A percentile compares a stretch with the other conserved stretches of the same genome.
Evolutionary conservation across 768 basidiomycete species (phyloP).

Genomic region (Psilocybe cyanescens): DNA sequence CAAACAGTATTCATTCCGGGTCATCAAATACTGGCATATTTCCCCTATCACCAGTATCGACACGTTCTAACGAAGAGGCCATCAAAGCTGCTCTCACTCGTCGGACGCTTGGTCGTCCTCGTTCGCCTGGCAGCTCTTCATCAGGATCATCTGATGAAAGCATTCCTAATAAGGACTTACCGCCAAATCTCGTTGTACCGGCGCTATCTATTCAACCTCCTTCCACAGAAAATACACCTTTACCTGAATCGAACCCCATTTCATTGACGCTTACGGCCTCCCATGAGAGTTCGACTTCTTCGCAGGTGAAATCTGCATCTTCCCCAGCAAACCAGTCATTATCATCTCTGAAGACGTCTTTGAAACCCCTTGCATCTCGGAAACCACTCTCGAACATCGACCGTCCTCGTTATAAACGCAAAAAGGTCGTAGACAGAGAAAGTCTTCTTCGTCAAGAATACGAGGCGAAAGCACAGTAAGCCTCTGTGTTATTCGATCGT

Average conservation of each 20-base stretch:
- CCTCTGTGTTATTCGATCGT: conserved; percentile 13
- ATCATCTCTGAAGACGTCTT: conserved; percentile 14
- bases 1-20: conserved; percentile 42
- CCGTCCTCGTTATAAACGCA: conserved; percentile 24
- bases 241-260: conserved; percentile 3
- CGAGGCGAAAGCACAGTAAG: conserved; percentile 58
- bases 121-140: conserved; percentile 19
- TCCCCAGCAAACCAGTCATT: conserved; percentile 15
- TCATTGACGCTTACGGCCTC: conserved; percentile 13
- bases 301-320: conserved; percentile 9
- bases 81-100: not conserved
- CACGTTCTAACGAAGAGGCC: conserved; percentile 13
- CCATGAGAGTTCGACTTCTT: conserved; percentile 20
- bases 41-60: conserved; percentile 21
- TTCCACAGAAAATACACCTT: conserved; percentile 18
- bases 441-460: conserved; percentile 60
- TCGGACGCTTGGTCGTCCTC: not conserved
- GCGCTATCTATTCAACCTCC: conserved; percentile 25
- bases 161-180: conserved; percentile 4
- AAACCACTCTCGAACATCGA: conserved; percentile 30
- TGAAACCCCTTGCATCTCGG: conserved; percentile 21
- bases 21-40: conserved; percentile 29
- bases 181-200: conserved; percentile 15
- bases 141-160: conserved; percentile 12
- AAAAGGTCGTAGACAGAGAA: conserved; percentile 44